A percentile compares a stretch with the other conserved stretches of the same genome.
Evolutionary conservation across 176 grass and related monocot species (phyloP).

Genomic region (Musa schizocarpa): DNA sequence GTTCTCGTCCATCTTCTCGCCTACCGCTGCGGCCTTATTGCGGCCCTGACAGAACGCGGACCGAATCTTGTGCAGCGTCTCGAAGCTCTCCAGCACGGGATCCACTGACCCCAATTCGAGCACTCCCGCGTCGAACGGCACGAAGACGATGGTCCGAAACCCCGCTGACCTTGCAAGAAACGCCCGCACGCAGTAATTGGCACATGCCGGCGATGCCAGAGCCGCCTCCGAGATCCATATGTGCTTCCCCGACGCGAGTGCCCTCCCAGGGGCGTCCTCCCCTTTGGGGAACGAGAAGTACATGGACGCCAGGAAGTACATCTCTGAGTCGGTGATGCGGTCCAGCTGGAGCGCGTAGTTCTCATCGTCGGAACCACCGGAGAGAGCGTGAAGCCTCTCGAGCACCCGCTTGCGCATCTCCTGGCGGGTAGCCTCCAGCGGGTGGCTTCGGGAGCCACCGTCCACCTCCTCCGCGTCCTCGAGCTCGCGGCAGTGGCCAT

Average conservation of each 20-base stretch:
- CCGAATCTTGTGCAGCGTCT: constrained; percentile 34
- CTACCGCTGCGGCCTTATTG: background rate
- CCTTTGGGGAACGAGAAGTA: constrained; percentile 68
- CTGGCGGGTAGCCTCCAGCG: background rate
- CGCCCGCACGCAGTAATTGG: constrained; percentile 52
- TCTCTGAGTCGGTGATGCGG: constrained; percentile 57
- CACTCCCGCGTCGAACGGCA: constrained; percentile 61
- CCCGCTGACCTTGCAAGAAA: constrained; percentile 53
- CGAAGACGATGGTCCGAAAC: constrained; percentile 53
- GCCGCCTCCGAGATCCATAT: constrained; percentile 42
- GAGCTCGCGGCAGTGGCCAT: constrained; percentile 70
- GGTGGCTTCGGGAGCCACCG: background rate
- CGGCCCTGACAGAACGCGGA: constrained; percentile 21
- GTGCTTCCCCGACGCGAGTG: constrained; percentile 37
- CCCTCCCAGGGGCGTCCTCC: constrained; percentile 44
- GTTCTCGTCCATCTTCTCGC: background rate
- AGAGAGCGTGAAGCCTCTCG: constrained; percentile 52
- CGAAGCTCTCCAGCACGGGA: constrained; percentile 35
- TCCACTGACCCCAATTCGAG: constrained; percentile 62
- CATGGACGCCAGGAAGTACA: constrained; percentile 91
- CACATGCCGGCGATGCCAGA: background rate
- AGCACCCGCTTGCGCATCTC: constrained; percentile 51
- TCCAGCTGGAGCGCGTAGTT: constrained; percentile 56
- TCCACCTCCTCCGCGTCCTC: background rate
- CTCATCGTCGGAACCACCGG: constrained; percentile 53